These are phyloP conservation scores for Staphylotrichum longicolle DNA, from an alignment of 495 filamentous ascomycete species.

Conservation along the genomic window DNA sequence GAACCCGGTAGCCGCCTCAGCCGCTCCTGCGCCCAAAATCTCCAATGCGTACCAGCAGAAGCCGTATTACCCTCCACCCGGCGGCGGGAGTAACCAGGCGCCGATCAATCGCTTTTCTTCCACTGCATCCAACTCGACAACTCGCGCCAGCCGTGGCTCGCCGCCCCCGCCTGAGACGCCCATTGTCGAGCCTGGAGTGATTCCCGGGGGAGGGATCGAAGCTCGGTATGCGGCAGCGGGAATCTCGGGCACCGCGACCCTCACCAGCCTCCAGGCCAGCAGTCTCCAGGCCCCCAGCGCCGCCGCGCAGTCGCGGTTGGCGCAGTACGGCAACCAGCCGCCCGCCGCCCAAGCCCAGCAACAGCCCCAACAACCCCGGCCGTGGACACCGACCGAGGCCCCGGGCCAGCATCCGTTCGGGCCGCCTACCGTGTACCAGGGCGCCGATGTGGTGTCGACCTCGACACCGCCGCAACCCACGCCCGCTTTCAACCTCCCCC, in stretches of 20 bases:
- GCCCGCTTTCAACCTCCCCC: conserved; percentile 32
- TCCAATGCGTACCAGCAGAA: conserved; percentile 51
- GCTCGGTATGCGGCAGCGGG: conserved; percentile 85
- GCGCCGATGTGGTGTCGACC: conserved; percentile 55
- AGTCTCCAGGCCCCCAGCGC: conserved; percentile 78
- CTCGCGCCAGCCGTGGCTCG: conserved; percentile 84
- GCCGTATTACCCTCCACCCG: conserved; percentile 49
- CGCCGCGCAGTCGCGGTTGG: conserved; percentile 72
- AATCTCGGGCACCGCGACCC: conserved; percentile 78
- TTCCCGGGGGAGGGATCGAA: conserved; percentile 76
- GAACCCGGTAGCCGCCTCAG: conserved; percentile 23
- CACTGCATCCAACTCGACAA: conserved; percentile 89
- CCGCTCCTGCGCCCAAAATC: conserved; percentile 34
- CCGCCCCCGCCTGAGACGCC: conserved; percentile 95
- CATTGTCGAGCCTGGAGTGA: conserved; percentile 66
- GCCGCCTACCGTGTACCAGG: conserved; percentile 90
- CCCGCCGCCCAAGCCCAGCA: conserved; percentile 8
- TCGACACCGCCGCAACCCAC: conserved; percentile 35
- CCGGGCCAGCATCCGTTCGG: conserved; percentile 88
- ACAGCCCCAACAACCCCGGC: conserved; percentile 58
- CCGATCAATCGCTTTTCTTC: conserved; percentile 77
- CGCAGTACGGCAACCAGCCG: conserved; percentile 63
- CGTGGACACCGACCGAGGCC: conserved; percentile 94
- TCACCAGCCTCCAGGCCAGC: conserved; percentile 59
- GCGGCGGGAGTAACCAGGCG: conserved; percentile 33